Evolutionary conservation across 75 land plant genomes (phyloP).

Genomic region (Chamaecyparis obtusa): DNA sequence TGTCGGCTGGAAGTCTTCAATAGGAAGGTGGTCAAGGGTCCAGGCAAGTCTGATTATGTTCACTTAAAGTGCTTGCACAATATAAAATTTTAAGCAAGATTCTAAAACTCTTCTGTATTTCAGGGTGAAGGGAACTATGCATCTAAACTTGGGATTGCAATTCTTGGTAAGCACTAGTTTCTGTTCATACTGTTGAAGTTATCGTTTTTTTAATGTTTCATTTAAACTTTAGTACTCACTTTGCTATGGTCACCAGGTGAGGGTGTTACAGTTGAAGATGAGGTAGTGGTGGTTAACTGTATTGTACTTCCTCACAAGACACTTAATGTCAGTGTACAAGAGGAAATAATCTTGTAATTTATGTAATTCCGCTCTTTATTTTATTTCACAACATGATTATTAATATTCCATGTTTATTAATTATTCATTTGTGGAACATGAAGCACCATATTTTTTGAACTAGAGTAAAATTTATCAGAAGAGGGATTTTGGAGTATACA

Average conservation of each 20-base stretch:
- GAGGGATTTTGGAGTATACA: not conserved
- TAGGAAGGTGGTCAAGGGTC: slow-evolving; percentile 95
- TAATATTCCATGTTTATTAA: not conserved
- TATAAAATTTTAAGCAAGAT: not conserved
- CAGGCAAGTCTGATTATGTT: slow-evolving; percentile 52
- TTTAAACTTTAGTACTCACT: not conserved
- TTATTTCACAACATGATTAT: not conserved
- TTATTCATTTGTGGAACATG: not conserved
- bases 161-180: slow-evolving; percentile 56
- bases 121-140: slow-evolving; percentile 86
- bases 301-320: slow-evolving; percentile 91
- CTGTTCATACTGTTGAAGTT: not conserved
- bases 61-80: not conserved
- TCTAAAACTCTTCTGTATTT: not conserved
- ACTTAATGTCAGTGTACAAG: slow-evolving; percentile 85
- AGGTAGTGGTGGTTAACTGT: slow-evolving; percentile 90
- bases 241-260: slow-evolving; percentile 55
- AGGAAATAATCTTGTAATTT: slow-evolving; percentile 81
- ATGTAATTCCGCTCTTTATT: not conserved
- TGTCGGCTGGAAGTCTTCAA: slow-evolving; percentile 96
- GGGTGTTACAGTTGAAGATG: slow-evolving; percentile 87
- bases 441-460: not conserved
- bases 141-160: slow-evolving; percentile 87
- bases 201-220: not conserved
- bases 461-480: not conserved